Evolutionary conservation across 2,329 filamentous ascomycete genomes (phyloP).

Genomic region (Aspergillus pseudonomiae): DNA sequence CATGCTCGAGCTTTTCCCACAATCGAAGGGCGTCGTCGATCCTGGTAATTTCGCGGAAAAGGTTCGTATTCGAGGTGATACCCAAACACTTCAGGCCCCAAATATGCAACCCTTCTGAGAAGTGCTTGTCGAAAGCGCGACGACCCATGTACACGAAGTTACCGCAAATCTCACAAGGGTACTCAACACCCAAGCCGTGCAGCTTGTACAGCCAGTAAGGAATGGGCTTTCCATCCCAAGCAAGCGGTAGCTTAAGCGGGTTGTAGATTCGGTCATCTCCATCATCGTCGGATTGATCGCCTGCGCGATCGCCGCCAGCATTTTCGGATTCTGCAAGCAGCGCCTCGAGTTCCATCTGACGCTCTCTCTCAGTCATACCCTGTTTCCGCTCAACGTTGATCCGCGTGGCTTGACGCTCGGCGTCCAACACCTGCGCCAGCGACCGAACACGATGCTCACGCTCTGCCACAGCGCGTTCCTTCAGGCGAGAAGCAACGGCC

Average conservation of each 20-base stretch:
- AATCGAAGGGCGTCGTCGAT: slow-evolving; percentile 87
- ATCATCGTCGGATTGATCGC: slow-evolving; percentile 70
- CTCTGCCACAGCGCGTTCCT: slow-evolving; percentile 88
- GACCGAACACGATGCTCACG: slow-evolving; percentile 82
- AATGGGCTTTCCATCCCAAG: slow-evolving; percentile 98
- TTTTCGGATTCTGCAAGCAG: slow-evolving; percentile 67
- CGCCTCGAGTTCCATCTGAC: slow-evolving; percentile 89
- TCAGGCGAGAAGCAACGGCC: slow-evolving; percentile 58
- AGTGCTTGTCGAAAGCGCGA: slow-evolving; percentile 96
- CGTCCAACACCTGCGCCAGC: slow-evolving; percentile 79
- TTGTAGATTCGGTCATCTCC: slow-evolving; percentile 94
- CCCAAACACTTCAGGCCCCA: slow-evolving; percentile 93
- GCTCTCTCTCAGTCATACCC: slow-evolving; percentile 95
- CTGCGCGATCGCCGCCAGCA: slow-evolving; percentile 38
- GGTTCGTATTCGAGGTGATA: slow-evolving; percentile 78
- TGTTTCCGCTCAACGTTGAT: slow-evolving; percentile 96
- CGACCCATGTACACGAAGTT: slow-evolving; percentile 99
- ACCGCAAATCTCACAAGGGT: slow-evolving; percentile 93
- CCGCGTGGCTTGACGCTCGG: slow-evolving; percentile 83
- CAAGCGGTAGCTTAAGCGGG: slow-evolving; percentile 89
- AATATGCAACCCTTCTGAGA: slow-evolving; percentile 90
- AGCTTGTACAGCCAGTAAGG: slow-evolving; percentile 99
- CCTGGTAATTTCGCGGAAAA: slow-evolving; percentile 91
- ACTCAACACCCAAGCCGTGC: slow-evolving; percentile 92
- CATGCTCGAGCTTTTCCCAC: slow-evolving; percentile 90